Evolutionary conservation across 1,284 basidiomycete species (phyloP), one percentile per base, ranked within the genome.

Genomic region (Ustilago crameri): DNA sequence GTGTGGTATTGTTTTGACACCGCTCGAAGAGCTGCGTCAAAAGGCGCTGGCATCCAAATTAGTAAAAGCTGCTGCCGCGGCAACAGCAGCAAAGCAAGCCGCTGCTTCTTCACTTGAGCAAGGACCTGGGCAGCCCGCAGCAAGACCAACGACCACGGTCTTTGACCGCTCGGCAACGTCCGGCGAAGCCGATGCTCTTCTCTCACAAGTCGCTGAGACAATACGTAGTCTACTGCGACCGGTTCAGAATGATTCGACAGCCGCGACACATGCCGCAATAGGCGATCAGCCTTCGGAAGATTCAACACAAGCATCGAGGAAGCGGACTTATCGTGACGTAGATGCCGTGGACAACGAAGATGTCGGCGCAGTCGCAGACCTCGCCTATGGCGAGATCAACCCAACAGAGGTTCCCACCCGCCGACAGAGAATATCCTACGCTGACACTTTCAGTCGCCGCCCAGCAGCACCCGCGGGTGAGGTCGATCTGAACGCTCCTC

Each of bases 401-500:
- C 18, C 49, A 27, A 45, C 32, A 5, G 23, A 45, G 1, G 34
- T 34, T 9, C 59, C 60, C 1, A 56, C 27, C 24, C 69, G 58
- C n/a, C 53, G 68, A 15, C 69, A 63, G 37, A 51, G 56, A 17
- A 58, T 72, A 24, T 72, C 69, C 15, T 72, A 72, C 15, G 63
- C 63, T 10, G 69, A 72, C 46, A 54, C 42, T 15, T 66, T 72
- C 55, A 62, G 55, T 43, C 63, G 56, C 14, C 34, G 32, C 24
- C 32, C 69, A 9, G 52, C 45, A 9, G 48, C 43, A 20, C 66
- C 66, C 22, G 43, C 66, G 0, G 66, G 66, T 14, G 66, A 69
- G n/a, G 63, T 72, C 9, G 59, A 72, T n/a, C 44, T 72, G 12
- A 27, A 35, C 17, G 63, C 68, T 12, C 68, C 62, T 1, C 24